These are phyloP conservation scores for Acanthamoeba sp. DNA, from an alignment of 208 protist species.

Conservation along the genomic window DNA sequence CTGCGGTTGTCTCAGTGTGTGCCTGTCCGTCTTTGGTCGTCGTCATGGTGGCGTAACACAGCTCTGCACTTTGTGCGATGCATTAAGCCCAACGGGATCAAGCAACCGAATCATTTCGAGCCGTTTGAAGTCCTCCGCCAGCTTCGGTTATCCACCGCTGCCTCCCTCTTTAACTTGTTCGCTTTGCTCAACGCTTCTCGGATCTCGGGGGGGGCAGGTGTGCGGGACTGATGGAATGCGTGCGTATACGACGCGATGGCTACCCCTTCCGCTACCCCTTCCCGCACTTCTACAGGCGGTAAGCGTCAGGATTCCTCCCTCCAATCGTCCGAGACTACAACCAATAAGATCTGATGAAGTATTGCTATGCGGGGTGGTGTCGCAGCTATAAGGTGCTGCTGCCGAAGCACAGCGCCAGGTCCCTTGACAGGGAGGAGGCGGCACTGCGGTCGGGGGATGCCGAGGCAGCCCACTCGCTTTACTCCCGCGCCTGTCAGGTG, in stretches of 20 bases:
- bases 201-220: neutral
- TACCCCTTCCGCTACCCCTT: slow-evolving; percentile 95
- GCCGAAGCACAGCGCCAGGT: no score
- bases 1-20: no score
- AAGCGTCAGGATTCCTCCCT: slow-evolving; percentile 75
- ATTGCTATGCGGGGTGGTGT: neutral
- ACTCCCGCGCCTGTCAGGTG: neutral
- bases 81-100: slow-evolving; percentile 96
- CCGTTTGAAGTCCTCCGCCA: slow-evolving; percentile 93
- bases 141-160: slow-evolving; percentile 90
- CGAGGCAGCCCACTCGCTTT: neutral
- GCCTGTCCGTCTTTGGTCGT: no score
- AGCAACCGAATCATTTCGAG: slow-evolving; percentile 91
- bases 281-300: slow-evolving; percentile 95
- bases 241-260: slow-evolving; percentile 93
- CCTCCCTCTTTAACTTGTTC: neutral
- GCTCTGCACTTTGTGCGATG: slow-evolving; percentile 96
- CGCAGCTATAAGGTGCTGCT: neutral
- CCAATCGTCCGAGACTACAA: neutral
- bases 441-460: neutral
- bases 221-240: slow-evolving; percentile 95
- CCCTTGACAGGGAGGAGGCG: neutral
- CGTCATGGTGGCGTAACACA: neutral
- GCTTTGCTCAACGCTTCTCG: no score
- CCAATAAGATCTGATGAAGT: neutral